Conservation (phyloP, 1,284 basidiomycete genomes). For the Stygiomarasmius scandens region DNA sequence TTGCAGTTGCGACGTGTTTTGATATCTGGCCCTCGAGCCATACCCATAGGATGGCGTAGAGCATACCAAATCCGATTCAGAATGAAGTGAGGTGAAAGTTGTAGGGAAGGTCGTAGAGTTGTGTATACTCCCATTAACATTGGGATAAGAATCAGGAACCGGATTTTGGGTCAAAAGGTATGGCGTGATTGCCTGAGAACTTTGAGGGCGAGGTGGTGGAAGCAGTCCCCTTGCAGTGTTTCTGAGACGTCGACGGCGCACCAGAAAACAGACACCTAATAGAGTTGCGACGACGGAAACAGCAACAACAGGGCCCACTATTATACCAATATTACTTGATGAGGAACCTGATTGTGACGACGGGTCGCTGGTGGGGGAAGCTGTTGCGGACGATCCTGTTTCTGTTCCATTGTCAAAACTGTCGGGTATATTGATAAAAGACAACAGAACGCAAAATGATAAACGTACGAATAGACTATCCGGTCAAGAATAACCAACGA, state of each 20-base stretch:
- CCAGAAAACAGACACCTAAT: background rate
- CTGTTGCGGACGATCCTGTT: background rate
- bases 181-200: too few relatives aligned
- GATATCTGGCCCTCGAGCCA: too few relatives aligned
- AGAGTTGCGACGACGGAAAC: background rate
- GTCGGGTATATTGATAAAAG: background rate
- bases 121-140: too few relatives aligned
- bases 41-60: too few relatives aligned
- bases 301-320: conserved; percentile 3
- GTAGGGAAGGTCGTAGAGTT: too few relatives aligned
- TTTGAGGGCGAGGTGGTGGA: background rate
- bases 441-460: background rate
- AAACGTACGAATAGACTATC: conserved; percentile 11
- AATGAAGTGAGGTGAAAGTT: too few relatives aligned
- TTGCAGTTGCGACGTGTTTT: too few relatives aligned
- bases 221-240: background rate
- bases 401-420: background rate
- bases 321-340: background rate
- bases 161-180: too few relatives aligned
- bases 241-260: background rate
- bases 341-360: background rate
- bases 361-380: background rate
- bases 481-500: conserved; percentile 2
- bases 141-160: too few relatives aligned
- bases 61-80: too few relatives aligned